A percentile compares a stretch with the other conserved stretches of the same genome.
Conservation (phyloP, 2,329 filamentous ascomycete genomes). For the Botrytis byssoidea region DNA sequence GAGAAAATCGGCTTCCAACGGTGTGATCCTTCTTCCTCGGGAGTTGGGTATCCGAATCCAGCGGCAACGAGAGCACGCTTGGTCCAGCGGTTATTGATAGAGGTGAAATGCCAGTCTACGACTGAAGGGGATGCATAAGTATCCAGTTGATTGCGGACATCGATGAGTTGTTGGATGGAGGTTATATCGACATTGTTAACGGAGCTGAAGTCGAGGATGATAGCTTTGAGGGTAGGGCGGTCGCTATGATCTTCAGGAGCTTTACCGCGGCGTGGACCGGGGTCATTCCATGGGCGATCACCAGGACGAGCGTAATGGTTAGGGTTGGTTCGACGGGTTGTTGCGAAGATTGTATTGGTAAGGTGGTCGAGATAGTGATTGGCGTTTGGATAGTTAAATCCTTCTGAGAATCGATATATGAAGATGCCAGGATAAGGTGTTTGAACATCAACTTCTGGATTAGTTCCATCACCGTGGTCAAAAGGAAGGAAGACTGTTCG, state of each 20-base stretch:
- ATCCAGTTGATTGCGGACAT: slow-evolving; percentile 92
- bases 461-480: slow-evolving; percentile 84
- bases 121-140: slow-evolving; percentile 74
- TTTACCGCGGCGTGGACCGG: slow-evolving; percentile 64
- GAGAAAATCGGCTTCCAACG: slow-evolving; percentile 96
- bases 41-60: slow-evolving; percentile 80
- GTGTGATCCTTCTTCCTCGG: slow-evolving; percentile 44
- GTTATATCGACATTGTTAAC: slow-evolving; percentile 95
- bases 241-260: slow-evolving; percentile 47
- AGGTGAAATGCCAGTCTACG: slow-evolving; percentile 96
- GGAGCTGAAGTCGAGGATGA: slow-evolving; percentile 89
- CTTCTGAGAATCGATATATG: slow-evolving; percentile 92
- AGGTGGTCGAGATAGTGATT: slow-evolving; percentile 84
- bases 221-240: slow-evolving; percentile 74
- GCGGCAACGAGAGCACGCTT: slow-evolving; percentile 84
- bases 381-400: slow-evolving; percentile 95
- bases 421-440: slow-evolving; percentile 89
- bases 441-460: slow-evolving; percentile 76
- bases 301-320: slow-evolving; percentile 62
- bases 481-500: slow-evolving; percentile 86
- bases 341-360: slow-evolving; percentile 62
- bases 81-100: slow-evolving; percentile 90
- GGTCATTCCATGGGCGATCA: slow-evolving; percentile 94
- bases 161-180: slow-evolving; percentile 87
- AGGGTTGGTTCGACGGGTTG: slow-evolving; percentile 75